Evolutionary conservation across 371 early-diverging fungal species (phyloP).

Genomic region (Mucor sp.): DNA sequence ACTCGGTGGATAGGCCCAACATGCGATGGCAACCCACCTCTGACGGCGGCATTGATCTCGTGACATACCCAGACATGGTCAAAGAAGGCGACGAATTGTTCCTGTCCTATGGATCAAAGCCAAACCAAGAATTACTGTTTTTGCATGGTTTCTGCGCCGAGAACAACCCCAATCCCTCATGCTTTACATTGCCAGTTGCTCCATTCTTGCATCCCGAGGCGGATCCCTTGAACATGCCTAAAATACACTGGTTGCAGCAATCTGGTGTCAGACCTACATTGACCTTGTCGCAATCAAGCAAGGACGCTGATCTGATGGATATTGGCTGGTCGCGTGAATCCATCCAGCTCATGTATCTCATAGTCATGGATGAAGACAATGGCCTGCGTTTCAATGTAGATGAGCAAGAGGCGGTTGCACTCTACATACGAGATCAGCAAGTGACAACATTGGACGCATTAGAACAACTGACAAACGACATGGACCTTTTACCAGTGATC

Average conservation of each 20-base stretch:
- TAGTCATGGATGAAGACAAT: constrained; percentile 30
- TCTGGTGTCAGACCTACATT: constrained; percentile 13
- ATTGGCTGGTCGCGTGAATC: constrained; percentile 26
- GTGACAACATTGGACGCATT: constrained; percentile 10
- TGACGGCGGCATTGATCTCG: background rate
- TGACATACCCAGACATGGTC: background rate
- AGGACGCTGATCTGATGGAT: background rate
- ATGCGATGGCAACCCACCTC: constrained; percentile 49
- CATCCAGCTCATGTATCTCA: constrained; percentile 27
- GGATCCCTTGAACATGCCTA: constrained; percentile 5
- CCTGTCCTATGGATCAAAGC: constrained; percentile 62
- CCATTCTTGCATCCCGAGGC: constrained; percentile 21
- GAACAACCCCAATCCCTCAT: constrained; percentile 33
- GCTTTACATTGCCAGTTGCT: constrained; percentile 14
- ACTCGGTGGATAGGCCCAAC: constrained; percentile 36
- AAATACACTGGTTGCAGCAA: constrained; percentile 24
- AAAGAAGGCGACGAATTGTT: constrained; percentile 27
- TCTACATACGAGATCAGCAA: background rate
- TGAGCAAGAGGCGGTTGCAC: background rate
- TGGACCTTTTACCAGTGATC: constrained; percentile 19
- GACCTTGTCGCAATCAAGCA: background rate
- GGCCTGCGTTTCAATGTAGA: background rate
- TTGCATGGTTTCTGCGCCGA: constrained; percentile 55
- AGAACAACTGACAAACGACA: background rate
- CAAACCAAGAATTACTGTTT: constrained; percentile 68